Evolutionary conservation across 345 rosid genomes (phyloP), one percentile per base, ranked within the genome.

Genomic region (Citrus cavaleriei): DNA sequence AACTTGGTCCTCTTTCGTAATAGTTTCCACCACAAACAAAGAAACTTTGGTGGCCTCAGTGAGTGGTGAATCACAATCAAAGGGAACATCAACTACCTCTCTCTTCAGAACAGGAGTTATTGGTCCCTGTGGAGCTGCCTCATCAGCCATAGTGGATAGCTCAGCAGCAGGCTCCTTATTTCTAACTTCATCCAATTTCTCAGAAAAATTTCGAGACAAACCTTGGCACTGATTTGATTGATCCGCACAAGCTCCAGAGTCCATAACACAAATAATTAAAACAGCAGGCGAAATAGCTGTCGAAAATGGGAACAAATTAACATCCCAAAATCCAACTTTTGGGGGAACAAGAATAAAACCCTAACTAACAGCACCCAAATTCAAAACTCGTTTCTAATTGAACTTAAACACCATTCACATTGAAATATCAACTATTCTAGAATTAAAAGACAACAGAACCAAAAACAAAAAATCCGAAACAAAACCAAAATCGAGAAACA

Each of bases 101-200:
- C 86, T 82, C 59, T 54, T 70, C 1, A 79, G 38, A 71, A 83
- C 89, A 25, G 86, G 91, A 68, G 91, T 91, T 6, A 72, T 73
- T 22, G 89, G 89, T 19, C 72, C 83, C 7, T 82, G 79, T 72
- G 82, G 74, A 68, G 59, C 73, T 25, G 27, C 57, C 27, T 72
- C 37, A 28, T 38, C 58, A 4, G 69, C 38, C 42, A 64, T 21
- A 5, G 46, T 28, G 18, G 76, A 66, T 24, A 58, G n/a, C n/a
- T 81, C 77, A 73, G 38, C 62, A 77, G 46, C 66, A 74, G 61
- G 62, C 19, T 59, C 77, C 57, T 77, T 42, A 35, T 64, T 54
- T 18, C 70, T 10, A 51, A 57, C 59, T 38, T 22, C 76, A 65
- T 76, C 70, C 16, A 38, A 54, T 10, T 30, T 51, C 18, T 77